Evolutionary conservation across 208 protist species (phyloP), one percentile per base, ranked within the genome.

Genomic region (Vickermania ingenoplastis): DNA sequence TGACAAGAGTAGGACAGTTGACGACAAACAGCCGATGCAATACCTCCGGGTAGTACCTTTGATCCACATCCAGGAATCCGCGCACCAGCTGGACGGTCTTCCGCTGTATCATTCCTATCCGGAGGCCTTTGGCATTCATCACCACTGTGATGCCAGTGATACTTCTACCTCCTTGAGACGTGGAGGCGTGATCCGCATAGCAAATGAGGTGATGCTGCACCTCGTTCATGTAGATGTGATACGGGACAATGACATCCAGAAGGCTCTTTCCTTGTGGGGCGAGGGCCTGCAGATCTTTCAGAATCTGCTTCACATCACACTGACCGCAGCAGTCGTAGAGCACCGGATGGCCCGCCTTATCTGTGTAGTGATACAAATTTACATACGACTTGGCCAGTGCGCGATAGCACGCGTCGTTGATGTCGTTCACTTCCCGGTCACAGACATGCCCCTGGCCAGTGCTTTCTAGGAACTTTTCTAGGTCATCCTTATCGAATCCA

Each of bases 211-310:
- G 71, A 66, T 84, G 77, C 59, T 84, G 77, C 28, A 91, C 75
- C 59, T 83, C 73, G 63, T 91, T 91, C 75, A 83, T 79, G 71
- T 86, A 86, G 14, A 74, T 69, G 69, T 91, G 83, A 29, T 85
- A 91, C 0, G 65, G 68, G 22, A 86, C 65, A 54, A 82, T 64
- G 13, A 75, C 63, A 28, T 91, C 78, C 25, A 61, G 64, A 7
- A 71, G 36, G 0, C 51, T 25, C 41, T 81, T 72, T 55, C 75
- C 77, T 0, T 66, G 30, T 2, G 69, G 67, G 4, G 75, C 72
- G 21, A 83, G 57, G 28, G 30, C 25, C 0, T 41, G 48, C 0
- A 80, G 30, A 5, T 71, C 63, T 11, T 68, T 67, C 11, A 91
- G 53, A 28, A 91, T 69, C 51, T 65, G 49, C 0, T 57, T 59